A percentile compares a stretch with the other conserved stretches of the same genome.
phyloP scores from a whole-genome alignment of 345 rosid genomes.

The Hevea brasiliensis region DNA sequence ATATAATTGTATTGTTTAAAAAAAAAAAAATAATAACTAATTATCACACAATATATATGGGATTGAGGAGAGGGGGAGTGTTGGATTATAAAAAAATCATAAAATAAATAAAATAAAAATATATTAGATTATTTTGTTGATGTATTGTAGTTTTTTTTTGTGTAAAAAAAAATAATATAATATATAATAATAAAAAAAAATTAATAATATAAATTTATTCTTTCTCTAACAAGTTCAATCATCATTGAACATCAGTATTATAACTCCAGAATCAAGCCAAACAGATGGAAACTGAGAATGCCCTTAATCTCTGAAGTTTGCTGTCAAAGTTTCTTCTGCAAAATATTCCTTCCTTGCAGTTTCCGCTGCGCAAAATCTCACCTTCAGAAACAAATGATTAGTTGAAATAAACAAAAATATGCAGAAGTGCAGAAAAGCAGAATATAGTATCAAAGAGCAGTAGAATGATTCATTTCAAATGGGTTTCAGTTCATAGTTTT shows the following conservation, averaged over 20 bases:
- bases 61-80: too few relatives aligned
- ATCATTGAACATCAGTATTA: neutral
- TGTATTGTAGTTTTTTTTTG: too few relatives aligned
- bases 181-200: too few relatives aligned
- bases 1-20: too few relatives aligned
- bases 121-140: too few relatives aligned
- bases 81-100: too few relatives aligned
- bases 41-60: too few relatives aligned
- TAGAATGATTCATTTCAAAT: neutral
- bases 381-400: slow-evolving; percentile 44
- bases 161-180: too few relatives aligned
- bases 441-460: neutral
- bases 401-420: slow-evolving; percentile 6
- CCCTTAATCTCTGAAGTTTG: slow-evolving; percentile 48
- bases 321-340: slow-evolving; percentile 72
- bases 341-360: slow-evolving; percentile 67
- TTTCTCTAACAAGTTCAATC: too few relatives aligned
- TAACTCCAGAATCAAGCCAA: neutral
- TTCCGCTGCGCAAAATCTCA: slow-evolving; percentile 70
- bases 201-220: too few relatives aligned
- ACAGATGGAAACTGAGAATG: neutral
- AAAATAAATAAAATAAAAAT: too few relatives aligned
- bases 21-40: too few relatives aligned
- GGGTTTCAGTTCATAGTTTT: neutral
- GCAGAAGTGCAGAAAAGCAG: neutral